These are phyloP conservation scores for Tanacetum coccineum DNA, from an alignment of 129 eudicot species.

Conservation along the genomic window DNA sequence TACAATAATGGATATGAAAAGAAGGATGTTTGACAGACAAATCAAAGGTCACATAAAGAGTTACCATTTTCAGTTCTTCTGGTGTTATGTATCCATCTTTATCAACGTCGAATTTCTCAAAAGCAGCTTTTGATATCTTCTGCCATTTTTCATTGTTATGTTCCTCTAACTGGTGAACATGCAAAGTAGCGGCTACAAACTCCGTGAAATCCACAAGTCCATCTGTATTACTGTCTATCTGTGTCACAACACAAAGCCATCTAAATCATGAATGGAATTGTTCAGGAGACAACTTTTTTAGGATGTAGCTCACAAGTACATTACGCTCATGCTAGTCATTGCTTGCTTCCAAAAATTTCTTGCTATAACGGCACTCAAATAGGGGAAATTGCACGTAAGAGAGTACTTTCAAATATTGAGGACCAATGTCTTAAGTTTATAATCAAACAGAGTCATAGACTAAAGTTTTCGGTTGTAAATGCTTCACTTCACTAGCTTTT, in stretches of 20 bases:
- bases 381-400: too few species aligned
- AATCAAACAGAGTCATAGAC: too few species aligned
- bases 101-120: slow-evolving; percentile 89
- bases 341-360: neutral
- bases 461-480: too few species aligned
- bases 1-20: neutral
- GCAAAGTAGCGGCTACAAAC: slow-evolving; percentile 96
- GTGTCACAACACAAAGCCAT: slow-evolving; percentile 28
- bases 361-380: neutral
- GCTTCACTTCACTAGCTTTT: too few species aligned
- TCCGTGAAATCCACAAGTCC: slow-evolving; percentile 89
- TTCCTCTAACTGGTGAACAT: slow-evolving; percentile 88
- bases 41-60: neutral
- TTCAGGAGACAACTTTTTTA: neutral
- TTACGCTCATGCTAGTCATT: neutral
- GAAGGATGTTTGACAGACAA: neutral
- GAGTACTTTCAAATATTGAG: too few species aligned
- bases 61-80: slow-evolving; percentile 85
- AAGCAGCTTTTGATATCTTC: slow-evolving; percentile 79
- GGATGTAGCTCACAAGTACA: too few species aligned
- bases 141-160: slow-evolving; percentile 85
- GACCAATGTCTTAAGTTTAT: too few species aligned
- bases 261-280: neutral
- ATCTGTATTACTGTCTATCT: slow-evolving; percentile 93
- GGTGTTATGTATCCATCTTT: slow-evolving; percentile 89